Percentiles rank a stretch among this genome's conserved stretches.
Conservation (phyloP, 1,284 basidiomycete genomes). For the Trametes sp. region DNA sequence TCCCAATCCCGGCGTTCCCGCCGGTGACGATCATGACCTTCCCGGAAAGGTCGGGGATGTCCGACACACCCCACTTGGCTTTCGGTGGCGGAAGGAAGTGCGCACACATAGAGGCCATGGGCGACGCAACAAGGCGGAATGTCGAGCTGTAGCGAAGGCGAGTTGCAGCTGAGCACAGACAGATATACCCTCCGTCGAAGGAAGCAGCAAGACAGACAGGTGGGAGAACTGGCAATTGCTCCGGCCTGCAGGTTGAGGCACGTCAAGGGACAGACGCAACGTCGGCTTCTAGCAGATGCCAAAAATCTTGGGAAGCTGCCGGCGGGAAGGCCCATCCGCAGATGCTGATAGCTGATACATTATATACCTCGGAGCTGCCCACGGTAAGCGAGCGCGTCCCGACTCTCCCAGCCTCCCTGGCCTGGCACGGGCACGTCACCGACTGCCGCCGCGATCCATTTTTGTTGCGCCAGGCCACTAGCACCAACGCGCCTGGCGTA, state of each 20-base stretch:
- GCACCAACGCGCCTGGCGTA: not conserved
- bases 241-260: not conserved
- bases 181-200: not conserved
- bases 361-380: slow-evolving; percentile 21
- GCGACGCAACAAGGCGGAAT: not conserved
- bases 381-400: slow-evolving; percentile 20
- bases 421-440: slow-evolving; percentile 6
- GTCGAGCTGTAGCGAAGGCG: not conserved
- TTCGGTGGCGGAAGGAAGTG: slow-evolving; percentile 26
- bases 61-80: slow-evolving; percentile 28
- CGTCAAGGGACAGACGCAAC: not conserved
- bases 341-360: slow-evolving; percentile 25
- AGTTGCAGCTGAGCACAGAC: not conserved
- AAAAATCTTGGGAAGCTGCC: slow-evolving; percentile 4
- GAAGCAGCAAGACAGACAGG: not conserved
- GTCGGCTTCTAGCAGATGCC: slow-evolving; percentile 6
- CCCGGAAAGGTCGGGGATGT: slow-evolving; percentile 33
- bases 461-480: not conserved
- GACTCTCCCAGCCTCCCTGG: slow-evolving; percentile 2
- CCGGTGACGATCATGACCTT: slow-evolving; percentile 37
- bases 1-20: slow-evolving; percentile 36
- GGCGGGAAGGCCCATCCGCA: slow-evolving; percentile 10
- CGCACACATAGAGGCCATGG: slow-evolving; percentile 20
- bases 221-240: no score
- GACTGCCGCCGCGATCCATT: not conserved